phyloP scores from a whole-genome alignment of 2,329 filamentous ascomycete species.

The Daldinia sp. region DNA sequence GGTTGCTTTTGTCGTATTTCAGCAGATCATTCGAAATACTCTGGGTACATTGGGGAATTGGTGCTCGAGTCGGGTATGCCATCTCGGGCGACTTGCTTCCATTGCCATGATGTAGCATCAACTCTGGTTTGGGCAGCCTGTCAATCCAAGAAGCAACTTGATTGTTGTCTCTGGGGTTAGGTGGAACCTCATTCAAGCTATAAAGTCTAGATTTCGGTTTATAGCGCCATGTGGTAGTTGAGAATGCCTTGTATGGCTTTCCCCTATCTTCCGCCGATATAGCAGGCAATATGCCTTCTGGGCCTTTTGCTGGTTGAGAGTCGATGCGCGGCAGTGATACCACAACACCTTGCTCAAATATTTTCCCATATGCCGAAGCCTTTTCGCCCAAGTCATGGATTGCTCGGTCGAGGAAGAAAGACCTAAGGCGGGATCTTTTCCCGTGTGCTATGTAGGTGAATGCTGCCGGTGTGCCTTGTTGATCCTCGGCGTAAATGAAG shows the following conservation, averaged over 20 bases:
- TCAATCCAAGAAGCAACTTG: constrained; percentile 23
- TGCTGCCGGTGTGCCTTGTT: constrained; percentile 27
- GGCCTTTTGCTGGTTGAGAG: neutral
- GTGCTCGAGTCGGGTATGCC: too few relatives aligned
- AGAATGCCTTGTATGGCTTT: constrained; percentile 23
- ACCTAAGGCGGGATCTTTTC: constrained; percentile 20
- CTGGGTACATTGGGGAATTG: neutral
- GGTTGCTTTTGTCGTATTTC: neutral
- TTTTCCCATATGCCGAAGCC: constrained; percentile 26
- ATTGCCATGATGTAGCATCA: too few relatives aligned
- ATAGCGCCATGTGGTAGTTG: constrained; percentile 8
- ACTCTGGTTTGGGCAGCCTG: constrained; percentile 15
- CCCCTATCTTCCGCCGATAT: neutral
- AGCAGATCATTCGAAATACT: neutral
- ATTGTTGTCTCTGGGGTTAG: neutral
- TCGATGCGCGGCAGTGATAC: constrained; percentile 15
- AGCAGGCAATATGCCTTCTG: neutral
- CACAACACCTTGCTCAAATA: constrained; percentile 40
- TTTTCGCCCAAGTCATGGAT: constrained; percentile 10
- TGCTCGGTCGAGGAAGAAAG: constrained; percentile 44
- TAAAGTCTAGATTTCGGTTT: constrained; percentile 3
- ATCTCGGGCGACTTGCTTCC: too few relatives aligned
- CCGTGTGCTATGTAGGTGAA: constrained; percentile 41
- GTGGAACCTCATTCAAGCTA: too few relatives aligned
- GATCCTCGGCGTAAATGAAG: constrained; percentile 43